A percentile compares a stretch with the other conserved stretches of the same genome.
Conservation (phyloP, 2,329 filamentous ascomycete species). For the Trichoderma atroviride region DNA sequence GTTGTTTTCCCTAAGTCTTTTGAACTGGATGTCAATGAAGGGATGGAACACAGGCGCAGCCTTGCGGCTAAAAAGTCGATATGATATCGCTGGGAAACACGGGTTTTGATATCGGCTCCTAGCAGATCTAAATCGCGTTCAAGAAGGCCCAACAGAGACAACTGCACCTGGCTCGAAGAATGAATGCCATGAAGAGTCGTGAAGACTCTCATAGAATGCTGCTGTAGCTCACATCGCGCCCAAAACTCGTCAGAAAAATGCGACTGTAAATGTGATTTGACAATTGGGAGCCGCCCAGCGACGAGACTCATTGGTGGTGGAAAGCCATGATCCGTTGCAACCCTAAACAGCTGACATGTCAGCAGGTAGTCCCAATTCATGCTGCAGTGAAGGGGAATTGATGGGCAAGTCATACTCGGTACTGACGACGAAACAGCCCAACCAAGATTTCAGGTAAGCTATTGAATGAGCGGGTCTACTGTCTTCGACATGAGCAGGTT, state of each 20-base stretch:
- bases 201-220: not conserved
- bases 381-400: not conserved
- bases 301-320: not conserved
- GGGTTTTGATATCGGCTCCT: not conserved
- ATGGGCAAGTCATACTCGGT: not conserved
- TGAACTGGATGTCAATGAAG: not conserved
- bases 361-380: not conserved
- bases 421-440: not conserved
- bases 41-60: not conserved
- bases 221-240: not conserved
- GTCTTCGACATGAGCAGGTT: not conserved
- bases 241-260: not conserved
- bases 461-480: not conserved
- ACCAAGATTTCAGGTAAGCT: not conserved
- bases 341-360: not conserved
- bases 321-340: not conserved
- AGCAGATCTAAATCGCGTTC: not conserved
- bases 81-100: not conserved
- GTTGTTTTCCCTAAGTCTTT: not conserved
- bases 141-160: not conserved
- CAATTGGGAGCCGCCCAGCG: not conserved
- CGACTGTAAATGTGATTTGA: not conserved
- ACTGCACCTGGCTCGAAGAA: not conserved
- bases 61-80: not conserved
- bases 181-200: not conserved